Evolutionary conservation across 2,329 filamentous ascomycete genomes (phyloP).

Genomic region (Pestalotiopsis sp.): DNA sequence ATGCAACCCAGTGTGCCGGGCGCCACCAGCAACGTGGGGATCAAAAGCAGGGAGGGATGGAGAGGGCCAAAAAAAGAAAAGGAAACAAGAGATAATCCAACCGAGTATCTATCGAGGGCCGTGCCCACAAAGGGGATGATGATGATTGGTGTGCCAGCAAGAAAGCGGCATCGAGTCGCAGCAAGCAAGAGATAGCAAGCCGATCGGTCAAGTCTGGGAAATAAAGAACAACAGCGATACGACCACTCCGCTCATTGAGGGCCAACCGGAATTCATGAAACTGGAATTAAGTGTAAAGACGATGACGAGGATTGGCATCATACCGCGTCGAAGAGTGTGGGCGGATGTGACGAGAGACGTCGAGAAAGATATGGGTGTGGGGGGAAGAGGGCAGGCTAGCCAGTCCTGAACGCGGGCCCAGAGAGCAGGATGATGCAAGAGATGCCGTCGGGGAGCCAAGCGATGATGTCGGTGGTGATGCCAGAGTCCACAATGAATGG

Average conservation of each 20-base stretch:
- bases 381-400: background rate
- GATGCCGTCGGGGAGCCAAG: slow-evolving; percentile 17
- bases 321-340: background rate
- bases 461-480: slow-evolving; percentile 31
- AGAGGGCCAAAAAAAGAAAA: too few relatives aligned
- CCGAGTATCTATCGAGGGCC: too few relatives aligned
- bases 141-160: too few relatives aligned
- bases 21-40: too few relatives aligned
- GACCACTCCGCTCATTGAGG: background rate
- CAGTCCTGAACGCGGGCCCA: background rate
- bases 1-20: too few relatives aligned
- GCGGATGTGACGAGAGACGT: background rate
- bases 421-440: slow-evolving; percentile 1
- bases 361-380: background rate
- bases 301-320: slow-evolving; percentile 10
- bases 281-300: background rate
- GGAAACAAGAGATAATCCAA: too few relatives aligned
- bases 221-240: background rate
- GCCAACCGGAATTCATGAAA: background rate
- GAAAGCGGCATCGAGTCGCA: too few relatives aligned
- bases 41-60: too few relatives aligned
- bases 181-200: too few relatives aligned
- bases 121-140: too few relatives aligned
- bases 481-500: slow-evolving; percentile 3
- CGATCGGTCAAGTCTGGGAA: too few relatives aligned